These are phyloP conservation scores for Fragilaria crotonensis DNA, from an alignment of 108 stramenopile species.

Conservation along the genomic window DNA sequence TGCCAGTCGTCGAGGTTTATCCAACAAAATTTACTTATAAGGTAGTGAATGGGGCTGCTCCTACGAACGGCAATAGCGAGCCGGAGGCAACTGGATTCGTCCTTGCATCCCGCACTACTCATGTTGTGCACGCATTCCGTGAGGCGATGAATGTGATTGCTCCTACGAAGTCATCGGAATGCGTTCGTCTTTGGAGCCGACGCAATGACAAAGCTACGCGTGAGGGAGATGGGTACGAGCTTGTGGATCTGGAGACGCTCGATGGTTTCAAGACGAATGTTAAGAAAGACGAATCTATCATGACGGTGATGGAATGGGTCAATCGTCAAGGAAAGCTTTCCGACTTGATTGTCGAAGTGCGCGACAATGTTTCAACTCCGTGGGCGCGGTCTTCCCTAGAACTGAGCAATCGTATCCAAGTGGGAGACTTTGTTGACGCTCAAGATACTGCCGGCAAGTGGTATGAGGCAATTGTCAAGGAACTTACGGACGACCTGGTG, in stretches of 20 bases:
- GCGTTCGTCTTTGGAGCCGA: slow-evolving; percentile 54
- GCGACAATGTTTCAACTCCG: slow-evolving; percentile 23
- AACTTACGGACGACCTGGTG: slow-evolving; percentile 45
- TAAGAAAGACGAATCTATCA: slow-evolving; percentile 2
- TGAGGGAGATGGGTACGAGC: slow-evolving; percentile 56
- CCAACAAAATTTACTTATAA: slow-evolving; percentile 57
- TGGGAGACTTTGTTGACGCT: slow-evolving; percentile 76
- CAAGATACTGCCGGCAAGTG: slow-evolving; percentile 71
- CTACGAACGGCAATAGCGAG: background rate
- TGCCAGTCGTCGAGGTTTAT: slow-evolving; percentile 51
- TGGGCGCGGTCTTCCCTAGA: slow-evolving; percentile 56
- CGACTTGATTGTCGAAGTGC: slow-evolving; percentile 52
- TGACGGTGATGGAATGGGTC: slow-evolving; percentile 52
- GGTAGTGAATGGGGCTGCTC: slow-evolving; percentile 21
- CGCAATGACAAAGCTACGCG: slow-evolving; percentile 20
- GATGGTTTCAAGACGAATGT: slow-evolving; percentile 15
- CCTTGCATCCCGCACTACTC: slow-evolving; percentile 36
- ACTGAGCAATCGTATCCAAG: slow-evolving; percentile 50
- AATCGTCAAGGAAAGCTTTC: slow-evolving; percentile 15
- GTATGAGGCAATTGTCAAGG: slow-evolving; percentile 66
- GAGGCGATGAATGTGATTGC: slow-evolving; percentile 42
- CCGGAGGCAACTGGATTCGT: slow-evolving; percentile 35
- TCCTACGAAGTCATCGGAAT: slow-evolving; percentile 39
- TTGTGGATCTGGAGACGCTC: slow-evolving; percentile 34
- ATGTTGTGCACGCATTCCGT: slow-evolving; percentile 30